A percentile compares a stretch with the other conserved stretches of the same genome.
phyloP scores from a whole-genome alignment of 306 rosid species.

The Corylus avellana region DNA sequence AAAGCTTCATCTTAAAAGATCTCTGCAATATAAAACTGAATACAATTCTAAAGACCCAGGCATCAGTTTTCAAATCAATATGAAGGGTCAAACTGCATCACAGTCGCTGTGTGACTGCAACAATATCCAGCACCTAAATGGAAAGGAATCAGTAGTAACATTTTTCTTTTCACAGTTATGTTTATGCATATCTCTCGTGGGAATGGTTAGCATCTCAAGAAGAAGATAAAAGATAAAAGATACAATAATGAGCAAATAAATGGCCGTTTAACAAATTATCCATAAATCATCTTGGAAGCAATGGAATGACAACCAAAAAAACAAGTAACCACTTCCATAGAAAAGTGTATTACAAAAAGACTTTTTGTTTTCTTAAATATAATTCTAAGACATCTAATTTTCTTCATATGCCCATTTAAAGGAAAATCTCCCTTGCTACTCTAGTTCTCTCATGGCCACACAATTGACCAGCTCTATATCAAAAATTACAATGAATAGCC shows the following conservation, averaged over 20 bases:
- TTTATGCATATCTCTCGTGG: neutral
- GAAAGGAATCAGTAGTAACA: neutral
- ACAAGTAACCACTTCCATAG: neutral
- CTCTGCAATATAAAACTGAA: neutral
- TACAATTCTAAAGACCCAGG: neutral
- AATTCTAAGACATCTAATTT: neutral
- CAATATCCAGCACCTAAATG: neutral
- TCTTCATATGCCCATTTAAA: constrained; percentile 1
- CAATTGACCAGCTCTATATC: constrained; percentile 39
- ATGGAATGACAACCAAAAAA: neutral
- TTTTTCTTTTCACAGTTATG: neutral
- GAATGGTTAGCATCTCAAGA: constrained; percentile 1
- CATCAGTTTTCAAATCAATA: neutral
- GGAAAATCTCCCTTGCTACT: constrained; percentile 32
- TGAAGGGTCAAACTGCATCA: neutral
- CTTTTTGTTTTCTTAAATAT: neutral
- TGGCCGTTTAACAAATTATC: neutral
- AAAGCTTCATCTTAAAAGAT: neutral
- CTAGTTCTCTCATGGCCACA: constrained; percentile 44
- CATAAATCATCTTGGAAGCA: neutral
- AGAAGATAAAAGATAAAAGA: neutral
- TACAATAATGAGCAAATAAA: neutral
- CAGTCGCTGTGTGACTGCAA: neutral
- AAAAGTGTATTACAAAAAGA: neutral
- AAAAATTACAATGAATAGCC: constrained; percentile 46